Evolutionary conservation across 192 early-diverging fungal genomes (phyloP).

Genomic region (Coemansia sp.): DNA sequence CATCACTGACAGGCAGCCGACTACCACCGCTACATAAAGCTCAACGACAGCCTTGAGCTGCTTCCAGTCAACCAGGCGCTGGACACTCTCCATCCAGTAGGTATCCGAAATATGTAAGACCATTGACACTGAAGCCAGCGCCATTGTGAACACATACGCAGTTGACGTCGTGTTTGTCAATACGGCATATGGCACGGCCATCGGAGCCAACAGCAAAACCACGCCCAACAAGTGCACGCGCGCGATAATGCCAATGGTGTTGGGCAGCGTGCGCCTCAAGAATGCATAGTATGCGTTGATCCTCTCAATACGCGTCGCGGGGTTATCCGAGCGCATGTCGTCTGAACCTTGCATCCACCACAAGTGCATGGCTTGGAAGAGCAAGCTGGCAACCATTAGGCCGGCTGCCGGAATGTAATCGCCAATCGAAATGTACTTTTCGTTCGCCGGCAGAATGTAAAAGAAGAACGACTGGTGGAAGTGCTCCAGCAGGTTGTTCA

Average conservation of each 20-base stretch:
- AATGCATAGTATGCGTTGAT: conserved; percentile 49
- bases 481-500: conserved; percentile 92
- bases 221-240: conserved; percentile 57
- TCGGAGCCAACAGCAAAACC: conserved; percentile 30
- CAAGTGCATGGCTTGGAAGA: conserved; percentile 67
- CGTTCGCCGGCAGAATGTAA: conserved; percentile 84
- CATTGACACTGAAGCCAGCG: conserved; percentile 37
- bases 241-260: conserved; percentile 26
- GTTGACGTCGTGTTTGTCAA: conserved; percentile 27
- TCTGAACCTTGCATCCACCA: conserved; percentile 56
- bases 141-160: conserved; percentile 38
- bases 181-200: conserved; percentile 25
- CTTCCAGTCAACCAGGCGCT: conserved; percentile 36
- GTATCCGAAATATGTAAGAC: conserved; percentile 63
- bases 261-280: conserved; percentile 39
- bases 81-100: conserved; percentile 59
- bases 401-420: conserved; percentile 87
- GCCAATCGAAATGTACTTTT: conserved; percentile 83
- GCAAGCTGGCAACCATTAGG: conserved; percentile 73
- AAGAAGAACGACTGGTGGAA: conserved; percentile 98
- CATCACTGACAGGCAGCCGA: conserved; percentile 69
- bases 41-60: conserved; percentile 50
- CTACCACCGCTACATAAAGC: conserved; percentile 60
- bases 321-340: conserved; percentile 34
- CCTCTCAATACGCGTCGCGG: conserved; percentile 44